Percentiles rank a stretch among this genome's conserved stretches.
phyloP scores from a whole-genome alignment of 148 eudicot genomes.

The Vaccinium darrowii region DNA sequence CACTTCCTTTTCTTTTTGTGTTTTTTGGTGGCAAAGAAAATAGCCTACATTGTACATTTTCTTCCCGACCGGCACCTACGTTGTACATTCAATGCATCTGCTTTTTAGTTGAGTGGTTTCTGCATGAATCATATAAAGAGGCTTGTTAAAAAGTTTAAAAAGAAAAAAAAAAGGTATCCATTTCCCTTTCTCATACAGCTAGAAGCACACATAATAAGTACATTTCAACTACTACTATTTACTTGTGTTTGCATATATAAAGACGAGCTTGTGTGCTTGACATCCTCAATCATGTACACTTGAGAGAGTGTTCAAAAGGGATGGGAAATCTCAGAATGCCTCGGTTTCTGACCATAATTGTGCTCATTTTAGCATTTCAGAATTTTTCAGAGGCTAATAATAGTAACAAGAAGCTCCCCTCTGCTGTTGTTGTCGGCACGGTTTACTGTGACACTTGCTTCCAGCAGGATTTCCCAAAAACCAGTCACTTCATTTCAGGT shows the following conservation, averaged over 20 bases:
- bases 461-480: conserved; percentile 39
- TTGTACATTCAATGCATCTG: conserved; percentile 34
- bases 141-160: conserved; percentile 16
- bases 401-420: conserved; percentile 29
- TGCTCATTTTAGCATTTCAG: conserved; percentile 35
- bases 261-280: background rate
- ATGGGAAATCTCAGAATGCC: conserved; percentile 20
- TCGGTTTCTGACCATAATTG: conserved; percentile 29
- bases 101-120: conserved; percentile 65
- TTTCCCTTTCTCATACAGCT: background rate
- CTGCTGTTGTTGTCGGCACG: conserved; percentile 61
- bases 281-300: background rate
- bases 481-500: conserved; percentile 80
- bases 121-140: conserved; percentile 57
- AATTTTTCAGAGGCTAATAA: conserved; percentile 42
- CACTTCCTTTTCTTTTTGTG: background rate
- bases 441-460: conserved; percentile 81
- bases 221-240: no score
- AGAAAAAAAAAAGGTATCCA: background rate
- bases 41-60: background rate
- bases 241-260: background rate
- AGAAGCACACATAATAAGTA: background rate
- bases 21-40: background rate
- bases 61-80: no score
- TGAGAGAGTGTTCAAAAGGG: background rate